Evolutionary conservation across 306 rosid genomes (phyloP).

Genomic region (Sicyos edulis): DNA sequence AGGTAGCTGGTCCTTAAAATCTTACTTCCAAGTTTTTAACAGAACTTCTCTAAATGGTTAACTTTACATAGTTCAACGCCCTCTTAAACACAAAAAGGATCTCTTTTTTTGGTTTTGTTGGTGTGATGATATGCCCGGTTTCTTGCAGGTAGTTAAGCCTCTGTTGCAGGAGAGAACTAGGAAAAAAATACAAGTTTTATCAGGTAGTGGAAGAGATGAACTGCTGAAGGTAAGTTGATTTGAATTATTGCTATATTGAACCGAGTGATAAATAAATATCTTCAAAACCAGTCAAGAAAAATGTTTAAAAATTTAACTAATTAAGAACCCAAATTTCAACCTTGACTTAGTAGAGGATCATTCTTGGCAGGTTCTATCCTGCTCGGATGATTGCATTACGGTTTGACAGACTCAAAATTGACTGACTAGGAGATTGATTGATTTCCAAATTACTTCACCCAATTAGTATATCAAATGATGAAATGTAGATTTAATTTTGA

Average conservation of each 20-base stretch:
- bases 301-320: neutral
- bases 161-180: slow-evolving; percentile 95
- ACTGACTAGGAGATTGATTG: too few relatives aligned
- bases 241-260: neutral
- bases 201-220: slow-evolving; percentile 87
- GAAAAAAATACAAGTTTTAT: slow-evolving; percentile 74
- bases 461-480: neutral
- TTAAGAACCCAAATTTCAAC: neutral
- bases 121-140: neutral
- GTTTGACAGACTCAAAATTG: too few relatives aligned
- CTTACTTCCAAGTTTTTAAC: neutral
- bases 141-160: slow-evolving; percentile 67
- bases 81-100: too few relatives aligned
- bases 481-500: neutral
- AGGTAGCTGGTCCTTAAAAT: slow-evolving; percentile 23
- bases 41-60: neutral
- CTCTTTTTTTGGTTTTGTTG: neutral
- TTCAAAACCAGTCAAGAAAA: neutral
- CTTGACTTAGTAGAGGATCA: neutral
- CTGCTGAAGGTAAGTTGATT: slow-evolving; percentile 53
- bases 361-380: neutral
- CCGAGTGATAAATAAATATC: neutral
- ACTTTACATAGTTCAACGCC: neutral
- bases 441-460: too few relatives aligned
- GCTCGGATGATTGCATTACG: neutral